Evolutionary conservation across 2,329 filamentous ascomycete genomes (phyloP), one percentile per base, ranked within the genome.

Genomic region (Bipolaris bicolor): DNA sequence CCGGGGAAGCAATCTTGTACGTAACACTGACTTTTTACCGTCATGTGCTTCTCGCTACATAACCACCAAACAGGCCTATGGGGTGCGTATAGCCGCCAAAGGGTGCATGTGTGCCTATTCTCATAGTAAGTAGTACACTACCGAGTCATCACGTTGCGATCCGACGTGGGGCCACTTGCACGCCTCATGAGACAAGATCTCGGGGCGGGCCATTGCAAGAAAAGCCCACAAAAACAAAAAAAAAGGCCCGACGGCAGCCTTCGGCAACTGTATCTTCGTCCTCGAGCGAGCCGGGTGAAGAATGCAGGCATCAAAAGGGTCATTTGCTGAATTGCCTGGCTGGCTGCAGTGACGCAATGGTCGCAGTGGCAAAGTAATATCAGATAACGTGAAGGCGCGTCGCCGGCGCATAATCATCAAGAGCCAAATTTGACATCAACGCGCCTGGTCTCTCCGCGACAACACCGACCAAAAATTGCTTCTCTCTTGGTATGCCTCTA

Each of bases 1-100:
- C 54, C 45, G 54, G 49, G 54, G 54, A 52, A 55, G 44, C 26
- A 53, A 50, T 49, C 37, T 50, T 29, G 52, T 55, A 55, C 52
- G 52, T 55, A 55, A 55, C 52, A 36, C 15, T 9, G 20, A 15
- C n/a, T 11, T 11, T 44, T 20, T 40, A 40, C 29, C 22, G 46
- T 29, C 33, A 34, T 50, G 34, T 15, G 20, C 16, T 15, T 13
- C 26, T 22, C 26, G 40, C 3, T 13, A 16, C 41, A 37, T 43
- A 36, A 33, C 20, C 40, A 37, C 22, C 29, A 22, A 44, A 29
- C 10, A 49, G 29, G 37, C n/a, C 37, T 34, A 16, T 37, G 16
- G 3, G 3, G 13, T 22, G 22, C 24, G 33, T 22, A 45, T 10
- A 6, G 24, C 41, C n/a, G 24, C n/a, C 41, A 10, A 1, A 29